A percentile compares a stretch with the other conserved stretches of the same genome.
phyloP scores from a whole-genome alignment of 2,329 filamentous ascomycete genomes.

The Diaporthe eres region DNA sequence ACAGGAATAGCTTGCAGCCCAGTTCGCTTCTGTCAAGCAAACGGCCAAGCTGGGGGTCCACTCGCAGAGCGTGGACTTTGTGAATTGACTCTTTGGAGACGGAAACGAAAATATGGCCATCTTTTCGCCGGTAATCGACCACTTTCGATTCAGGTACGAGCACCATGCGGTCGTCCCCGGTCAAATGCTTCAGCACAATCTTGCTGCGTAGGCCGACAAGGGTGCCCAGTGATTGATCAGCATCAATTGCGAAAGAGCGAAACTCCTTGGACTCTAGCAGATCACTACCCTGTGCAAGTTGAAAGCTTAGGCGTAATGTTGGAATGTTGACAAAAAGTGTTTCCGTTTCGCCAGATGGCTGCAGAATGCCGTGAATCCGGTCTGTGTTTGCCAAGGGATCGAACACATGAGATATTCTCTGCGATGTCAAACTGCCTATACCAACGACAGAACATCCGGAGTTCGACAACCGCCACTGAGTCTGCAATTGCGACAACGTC shows the following conservation, averaged over 20 bases:
- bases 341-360: conserved; percentile 20
- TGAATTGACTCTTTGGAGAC: conserved; percentile 47
- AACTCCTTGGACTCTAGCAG: conserved; percentile 62
- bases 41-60: conserved; percentile 65
- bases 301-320: conserved; percentile 63
- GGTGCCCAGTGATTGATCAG: conserved; percentile 60
- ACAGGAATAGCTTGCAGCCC: conserved; percentile 65
- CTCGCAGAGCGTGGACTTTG: conserved; percentile 57
- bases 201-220: conserved; percentile 64
- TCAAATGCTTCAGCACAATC: conserved; percentile 57
- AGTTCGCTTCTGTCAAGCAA: conserved; percentile 65
- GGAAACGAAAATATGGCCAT: conserved; percentile 53
- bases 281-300: conserved; percentile 46
- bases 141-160: conserved; percentile 55
- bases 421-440: conserved; percentile 52
- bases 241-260: conserved; percentile 63
- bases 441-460: conserved; percentile 49
- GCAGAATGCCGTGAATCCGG: conserved; percentile 53
- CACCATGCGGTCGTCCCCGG: conserved; percentile 50
- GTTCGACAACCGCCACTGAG: conserved; percentile 45
- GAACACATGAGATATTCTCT: conserved; percentile 51
- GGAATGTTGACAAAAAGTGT: conserved; percentile 59
- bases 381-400: conserved; percentile 52
- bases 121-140: conserved; percentile 38
- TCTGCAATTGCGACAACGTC: neutral